These are phyloP conservation scores for Lagenidium sp. DNA, from an alignment of 352 stramenopile genomes.

Conservation along the genomic window DNA sequence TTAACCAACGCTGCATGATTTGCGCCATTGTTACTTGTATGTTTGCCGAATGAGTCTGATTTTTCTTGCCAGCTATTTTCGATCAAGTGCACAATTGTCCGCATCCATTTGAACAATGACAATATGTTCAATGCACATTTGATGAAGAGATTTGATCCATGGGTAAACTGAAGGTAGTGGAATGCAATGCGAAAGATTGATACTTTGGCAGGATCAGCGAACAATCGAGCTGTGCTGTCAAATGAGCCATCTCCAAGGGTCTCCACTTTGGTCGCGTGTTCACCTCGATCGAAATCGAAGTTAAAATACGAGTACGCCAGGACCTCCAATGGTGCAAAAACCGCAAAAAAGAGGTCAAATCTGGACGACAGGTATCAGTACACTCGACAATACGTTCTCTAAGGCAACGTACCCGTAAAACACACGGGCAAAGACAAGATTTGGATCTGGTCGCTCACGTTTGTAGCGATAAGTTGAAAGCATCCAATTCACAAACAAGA, in stretches of 20 bases:
- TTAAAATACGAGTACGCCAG: conserved; percentile 23
- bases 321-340: conserved; percentile 31
- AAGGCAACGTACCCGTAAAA: no score
- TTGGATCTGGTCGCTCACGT: not conserved
- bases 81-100: conserved; percentile 16
- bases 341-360: conserved; percentile 41
- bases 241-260: conserved; percentile 17
- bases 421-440: no score
- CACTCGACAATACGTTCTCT: no score
- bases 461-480: conserved; percentile 22
- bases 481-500: conserved; percentile 31
- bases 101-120: conserved; percentile 27
- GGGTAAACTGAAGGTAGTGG: conserved; percentile 24
- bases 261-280: conserved; percentile 19
- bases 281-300: conserved; percentile 27
- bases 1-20: no score
- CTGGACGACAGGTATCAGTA: conserved; percentile 7
- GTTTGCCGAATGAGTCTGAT: not conserved
- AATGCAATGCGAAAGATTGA: conserved; percentile 27
- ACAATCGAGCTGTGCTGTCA: conserved; percentile 21
- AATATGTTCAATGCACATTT: conserved; percentile 25
- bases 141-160: conserved; percentile 12
- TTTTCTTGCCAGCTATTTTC: not conserved
- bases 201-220: conserved; percentile 24
- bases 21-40: no score